phyloP scores from a whole-genome alignment of 2,329 filamentous ascomycete species.

The Graphilbum ipis-grandicollis region DNA sequence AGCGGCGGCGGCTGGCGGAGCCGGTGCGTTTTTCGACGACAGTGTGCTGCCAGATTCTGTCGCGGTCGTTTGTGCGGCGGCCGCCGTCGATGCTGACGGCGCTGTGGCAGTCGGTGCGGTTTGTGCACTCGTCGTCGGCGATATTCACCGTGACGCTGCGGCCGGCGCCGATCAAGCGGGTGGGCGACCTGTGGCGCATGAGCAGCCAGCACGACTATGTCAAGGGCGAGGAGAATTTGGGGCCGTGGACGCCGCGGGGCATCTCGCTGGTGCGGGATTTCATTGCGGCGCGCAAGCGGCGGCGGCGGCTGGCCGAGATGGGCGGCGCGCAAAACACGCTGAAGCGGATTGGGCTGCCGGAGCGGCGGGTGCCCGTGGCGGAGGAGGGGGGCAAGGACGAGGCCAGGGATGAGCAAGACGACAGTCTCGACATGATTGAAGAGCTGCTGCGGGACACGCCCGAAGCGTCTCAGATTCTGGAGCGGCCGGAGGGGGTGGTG shows the following conservation, averaged over 20 bases:
- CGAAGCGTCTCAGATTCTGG: slow-evolving; percentile 26
- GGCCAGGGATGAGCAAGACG: neutral
- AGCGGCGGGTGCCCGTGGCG: slow-evolving; percentile 12
- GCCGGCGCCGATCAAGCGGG: slow-evolving; percentile 76
- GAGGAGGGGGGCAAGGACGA: neutral
- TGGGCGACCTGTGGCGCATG: slow-evolving; percentile 90
- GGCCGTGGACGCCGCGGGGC: slow-evolving; percentile 72
- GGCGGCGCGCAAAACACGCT: slow-evolving; percentile 55
- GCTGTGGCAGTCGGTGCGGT: slow-evolving; percentile 68
- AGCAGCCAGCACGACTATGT: slow-evolving; percentile 91
- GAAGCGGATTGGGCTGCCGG: slow-evolving; percentile 35
- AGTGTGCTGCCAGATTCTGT: slow-evolving; percentile 66
- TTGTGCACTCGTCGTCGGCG: slow-evolving; percentile 72
- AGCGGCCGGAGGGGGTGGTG: neutral
- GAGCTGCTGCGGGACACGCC: slow-evolving; percentile 41
- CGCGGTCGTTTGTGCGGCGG: slow-evolving; percentile 68
- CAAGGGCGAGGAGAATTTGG: slow-evolving; percentile 80
- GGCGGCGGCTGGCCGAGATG: slow-evolving; percentile 59
- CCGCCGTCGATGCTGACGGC: slow-evolving; percentile 73
- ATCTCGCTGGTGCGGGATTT: slow-evolving; percentile 86
- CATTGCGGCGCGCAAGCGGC: slow-evolving; percentile 56
- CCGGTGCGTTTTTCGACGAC: slow-evolving; percentile 78
- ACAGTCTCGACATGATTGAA: slow-evolving; percentile 32
- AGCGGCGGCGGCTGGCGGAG: slow-evolving; percentile 51
- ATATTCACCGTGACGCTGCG: slow-evolving; percentile 79